These are phyloP conservation scores for Jaltomata sinuosa DNA, from an alignment of 257 asterid species.

Conservation along the genomic window DNA sequence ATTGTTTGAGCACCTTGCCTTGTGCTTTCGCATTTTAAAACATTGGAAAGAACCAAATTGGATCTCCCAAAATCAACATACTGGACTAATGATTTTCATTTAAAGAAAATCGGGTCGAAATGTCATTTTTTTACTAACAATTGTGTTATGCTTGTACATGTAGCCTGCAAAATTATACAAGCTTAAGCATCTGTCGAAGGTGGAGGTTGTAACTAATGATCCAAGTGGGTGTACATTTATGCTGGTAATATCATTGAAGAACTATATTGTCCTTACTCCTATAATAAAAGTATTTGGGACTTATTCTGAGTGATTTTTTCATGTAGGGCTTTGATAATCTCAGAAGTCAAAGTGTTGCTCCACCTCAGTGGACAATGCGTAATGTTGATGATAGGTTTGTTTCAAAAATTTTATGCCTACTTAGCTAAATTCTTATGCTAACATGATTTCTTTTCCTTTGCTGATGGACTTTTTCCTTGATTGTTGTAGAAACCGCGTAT, in stretches of 20 bases:
- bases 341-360: constrained; percentile 88
- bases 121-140: not conserved
- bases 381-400: constrained; percentile 87
- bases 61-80: not conserved
- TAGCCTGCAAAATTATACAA: constrained; percentile 89
- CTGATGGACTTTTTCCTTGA: not conserved
- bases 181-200: constrained; percentile 92
- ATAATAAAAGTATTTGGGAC: not conserved
- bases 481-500: constrained; percentile 67
- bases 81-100: not conserved
- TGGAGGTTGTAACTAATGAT: constrained; percentile 87
- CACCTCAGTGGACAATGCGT: constrained; percentile 99
- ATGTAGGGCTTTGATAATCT: constrained; percentile 94
- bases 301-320: constrained; percentile 2
- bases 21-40: not conserved
- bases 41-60: not conserved
- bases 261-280: not conserved
- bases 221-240: constrained; percentile 97
- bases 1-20: not conserved
- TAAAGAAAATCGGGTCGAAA: not conserved
- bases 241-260: constrained; percentile 42
- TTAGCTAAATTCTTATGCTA: not conserved
- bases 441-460: not conserved
- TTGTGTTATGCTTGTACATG: not conserved
- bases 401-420: not conserved